Percentiles rank a stretch among this genome's conserved stretches.
phyloP scores from a whole-genome alignment of 306 rosid species.

The Vigna mungo region DNA sequence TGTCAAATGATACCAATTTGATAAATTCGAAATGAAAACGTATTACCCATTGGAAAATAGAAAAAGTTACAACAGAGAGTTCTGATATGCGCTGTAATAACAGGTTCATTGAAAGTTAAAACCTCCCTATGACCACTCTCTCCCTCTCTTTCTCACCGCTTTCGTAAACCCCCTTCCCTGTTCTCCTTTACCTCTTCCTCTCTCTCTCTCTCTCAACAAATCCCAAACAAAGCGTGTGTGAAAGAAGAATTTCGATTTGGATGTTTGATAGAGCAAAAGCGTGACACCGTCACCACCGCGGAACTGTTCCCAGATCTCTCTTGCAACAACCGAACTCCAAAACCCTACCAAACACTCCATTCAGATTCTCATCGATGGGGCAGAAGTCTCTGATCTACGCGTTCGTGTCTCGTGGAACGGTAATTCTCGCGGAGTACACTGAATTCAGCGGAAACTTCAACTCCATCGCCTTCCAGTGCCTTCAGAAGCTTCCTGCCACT shows the following conservation, averaged over 20 bases:
- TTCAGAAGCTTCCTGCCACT: slow-evolving; percentile 57
- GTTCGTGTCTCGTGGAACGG: slow-evolving; percentile 57
- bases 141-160: neutral
- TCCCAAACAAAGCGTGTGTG: neutral
- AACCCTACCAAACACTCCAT: neutral
- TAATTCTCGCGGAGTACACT: slow-evolving; percentile 55
- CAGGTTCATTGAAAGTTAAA: neutral
- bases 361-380: slow-evolving; percentile 42
- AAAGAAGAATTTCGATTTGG: neutral
- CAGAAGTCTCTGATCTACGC: slow-evolving; percentile 59
- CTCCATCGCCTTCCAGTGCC: slow-evolving; percentile 60
- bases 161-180: neutral
- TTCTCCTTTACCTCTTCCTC: neutral
- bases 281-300: neutral
- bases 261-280: neutral
- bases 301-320: slow-evolving; percentile 29
- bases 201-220: slow-evolving; percentile 26
- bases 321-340: neutral
- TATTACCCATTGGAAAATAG: neutral
- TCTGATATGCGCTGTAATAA: neutral
- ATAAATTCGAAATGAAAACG: too few species aligned
- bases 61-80: neutral
- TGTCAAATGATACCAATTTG: too few species aligned
- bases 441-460: slow-evolving; percentile 60
- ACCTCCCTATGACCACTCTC: neutral